Evolutionary conservation across 2,329 filamentous ascomycete genomes (phyloP).

Genomic region (Phoma sp.): DNA sequence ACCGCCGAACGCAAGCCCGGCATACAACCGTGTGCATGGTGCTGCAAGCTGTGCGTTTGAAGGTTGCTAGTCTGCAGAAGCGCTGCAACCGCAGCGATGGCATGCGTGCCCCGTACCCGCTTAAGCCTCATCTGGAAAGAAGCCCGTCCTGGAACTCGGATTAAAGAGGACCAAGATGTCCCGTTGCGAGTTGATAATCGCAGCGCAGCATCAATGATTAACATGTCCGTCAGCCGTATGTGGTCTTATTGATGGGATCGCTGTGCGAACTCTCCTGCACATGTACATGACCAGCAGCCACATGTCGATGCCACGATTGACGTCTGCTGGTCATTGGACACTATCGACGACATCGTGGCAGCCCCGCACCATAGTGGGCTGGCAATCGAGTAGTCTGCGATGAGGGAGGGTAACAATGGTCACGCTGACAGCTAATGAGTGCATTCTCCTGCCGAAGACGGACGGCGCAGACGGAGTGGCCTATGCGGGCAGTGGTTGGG

Average conservation of each 20-base stretch:
- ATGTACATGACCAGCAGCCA: background rate
- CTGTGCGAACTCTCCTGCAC: background rate
- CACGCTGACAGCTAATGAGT: slow-evolving; percentile 27
- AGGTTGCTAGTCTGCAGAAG: slow-evolving; percentile 31
- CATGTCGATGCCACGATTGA: background rate
- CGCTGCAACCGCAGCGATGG: slow-evolving; percentile 39
- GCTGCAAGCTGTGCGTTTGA: slow-evolving; percentile 16
- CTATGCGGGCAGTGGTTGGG: slow-evolving; percentile 22
- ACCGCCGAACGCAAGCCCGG: slow-evolving; percentile 2
- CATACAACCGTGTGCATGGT: slow-evolving; percentile 4
- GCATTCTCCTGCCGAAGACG: slow-evolving; percentile 28
- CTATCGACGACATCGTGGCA: slow-evolving; percentile 1
- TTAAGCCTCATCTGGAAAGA: slow-evolving; percentile 37
- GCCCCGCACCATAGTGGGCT: slow-evolving; percentile 23
- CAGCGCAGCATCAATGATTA: background rate
- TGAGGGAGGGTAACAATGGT: slow-evolving; percentile 25
- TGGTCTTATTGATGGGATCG: background rate
- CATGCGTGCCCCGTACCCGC: slow-evolving; percentile 17
- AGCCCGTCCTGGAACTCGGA: slow-evolving; percentile 26
- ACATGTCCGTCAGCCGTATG: background rate
- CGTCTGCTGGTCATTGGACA: background rate
- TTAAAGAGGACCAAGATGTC: slow-evolving; percentile 6
- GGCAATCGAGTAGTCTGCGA: slow-evolving; percentile 10
- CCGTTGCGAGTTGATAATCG: background rate
- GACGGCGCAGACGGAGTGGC: slow-evolving; percentile 22